Evolutionary conservation across 495 filamentous ascomycete species (phyloP).

Genomic region (Polyplosphaeria fusca): DNA sequence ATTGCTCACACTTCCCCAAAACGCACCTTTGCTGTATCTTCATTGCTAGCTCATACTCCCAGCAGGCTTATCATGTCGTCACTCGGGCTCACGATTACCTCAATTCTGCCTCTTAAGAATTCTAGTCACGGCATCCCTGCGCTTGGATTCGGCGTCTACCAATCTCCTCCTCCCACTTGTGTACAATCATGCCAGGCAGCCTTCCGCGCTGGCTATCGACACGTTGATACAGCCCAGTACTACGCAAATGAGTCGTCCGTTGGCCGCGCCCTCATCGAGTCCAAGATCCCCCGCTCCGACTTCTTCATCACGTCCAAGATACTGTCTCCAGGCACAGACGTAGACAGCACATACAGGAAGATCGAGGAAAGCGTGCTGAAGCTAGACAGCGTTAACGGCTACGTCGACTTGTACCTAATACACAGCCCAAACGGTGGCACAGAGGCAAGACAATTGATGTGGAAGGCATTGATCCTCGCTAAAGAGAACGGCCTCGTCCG

Average conservation of each 20-base stretch:
- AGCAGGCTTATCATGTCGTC: slow-evolving; percentile 4
- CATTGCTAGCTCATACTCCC: no score
- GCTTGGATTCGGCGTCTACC: slow-evolving; percentile 75
- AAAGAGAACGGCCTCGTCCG: slow-evolving; percentile 55
- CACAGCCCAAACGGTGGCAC: slow-evolving; percentile 58
- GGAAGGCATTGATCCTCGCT: slow-evolving; percentile 63
- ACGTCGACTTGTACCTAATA: slow-evolving; percentile 69
- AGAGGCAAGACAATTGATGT: slow-evolving; percentile 56
- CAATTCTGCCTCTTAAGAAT: slow-evolving; percentile 55
- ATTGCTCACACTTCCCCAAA: no score
- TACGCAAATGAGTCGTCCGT: slow-evolving; percentile 68
- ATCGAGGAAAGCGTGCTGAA: slow-evolving; percentile 60
- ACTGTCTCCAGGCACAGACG: slow-evolving; percentile 52
- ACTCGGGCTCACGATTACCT: slow-evolving; percentile 42
- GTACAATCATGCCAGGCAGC: slow-evolving; percentile 57
- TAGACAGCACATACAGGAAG: slow-evolving; percentile 57
- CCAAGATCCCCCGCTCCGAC: slow-evolving; percentile 53
- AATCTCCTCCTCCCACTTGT: slow-evolving; percentile 51
- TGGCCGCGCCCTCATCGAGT: slow-evolving; percentile 57
- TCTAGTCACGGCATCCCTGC: slow-evolving; percentile 56
- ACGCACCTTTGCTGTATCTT: no score
- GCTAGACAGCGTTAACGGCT: slow-evolving; percentile 58
- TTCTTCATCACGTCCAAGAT: slow-evolving; percentile 71
- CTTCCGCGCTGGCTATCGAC: slow-evolving; percentile 63
- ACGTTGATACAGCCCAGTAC: slow-evolving; percentile 71